These are phyloP conservation scores for Macrophomina phaseolina DNA, from an alignment of 2,329 filamentous ascomycete genomes.

Conservation along the genomic window DNA sequence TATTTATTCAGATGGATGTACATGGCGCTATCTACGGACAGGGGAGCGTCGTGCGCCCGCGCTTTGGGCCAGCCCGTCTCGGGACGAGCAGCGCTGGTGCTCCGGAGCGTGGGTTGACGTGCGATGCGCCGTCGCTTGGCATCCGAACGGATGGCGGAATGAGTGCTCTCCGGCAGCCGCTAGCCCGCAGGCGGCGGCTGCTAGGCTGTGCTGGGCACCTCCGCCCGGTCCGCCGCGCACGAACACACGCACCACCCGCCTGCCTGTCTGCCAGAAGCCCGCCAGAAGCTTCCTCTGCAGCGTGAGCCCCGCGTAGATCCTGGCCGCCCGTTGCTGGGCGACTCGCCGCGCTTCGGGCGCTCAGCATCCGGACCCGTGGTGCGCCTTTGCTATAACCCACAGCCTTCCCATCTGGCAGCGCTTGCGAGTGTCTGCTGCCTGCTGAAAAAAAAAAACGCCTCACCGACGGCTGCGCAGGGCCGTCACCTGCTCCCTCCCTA, in stretches of 20 bases:
- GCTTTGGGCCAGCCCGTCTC: neutral
- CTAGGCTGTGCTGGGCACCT: neutral
- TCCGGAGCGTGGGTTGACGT: conserved; percentile 5
- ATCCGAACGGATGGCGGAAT: conserved; percentile 21
- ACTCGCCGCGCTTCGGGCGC: neutral
- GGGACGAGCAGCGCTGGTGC: conserved; percentile 1
- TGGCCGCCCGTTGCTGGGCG: neutral
- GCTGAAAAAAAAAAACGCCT: conserved; percentile 10
- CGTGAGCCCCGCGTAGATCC: neutral
- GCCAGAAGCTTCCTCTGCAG: conserved; percentile 14
- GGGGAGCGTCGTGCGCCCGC: conserved; percentile 9
- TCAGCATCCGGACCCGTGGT: neutral
- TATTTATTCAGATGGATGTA: conserved; percentile 15
- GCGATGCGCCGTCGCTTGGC: neutral
- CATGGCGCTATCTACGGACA: conserved; percentile 9
- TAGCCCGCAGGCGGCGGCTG: neutral
- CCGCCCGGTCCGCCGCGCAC: neutral
- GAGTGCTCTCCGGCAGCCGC: neutral
- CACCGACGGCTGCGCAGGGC: conserved; percentile 1
- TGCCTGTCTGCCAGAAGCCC: neutral
- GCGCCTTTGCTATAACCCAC: neutral
- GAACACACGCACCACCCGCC: neutral
- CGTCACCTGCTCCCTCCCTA: conserved; percentile 6
- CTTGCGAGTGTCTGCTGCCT: conserved; percentile 2
- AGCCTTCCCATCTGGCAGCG: neutral